Conservation (phyloP, 495 filamentous ascomycete genomes). For the Cenococcum geophilum region DNA sequence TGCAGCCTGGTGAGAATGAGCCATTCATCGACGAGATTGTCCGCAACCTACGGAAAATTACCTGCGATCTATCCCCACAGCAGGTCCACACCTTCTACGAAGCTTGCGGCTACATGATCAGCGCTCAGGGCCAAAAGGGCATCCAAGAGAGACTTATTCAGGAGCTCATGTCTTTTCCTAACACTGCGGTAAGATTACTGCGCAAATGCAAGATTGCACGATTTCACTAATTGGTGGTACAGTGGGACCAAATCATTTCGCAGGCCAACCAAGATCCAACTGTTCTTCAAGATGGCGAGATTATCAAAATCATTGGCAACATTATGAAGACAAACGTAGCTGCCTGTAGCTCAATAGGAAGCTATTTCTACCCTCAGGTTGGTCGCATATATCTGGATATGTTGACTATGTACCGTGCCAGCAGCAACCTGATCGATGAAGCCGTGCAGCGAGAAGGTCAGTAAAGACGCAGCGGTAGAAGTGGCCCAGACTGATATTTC, state of each 20-base stretch:
- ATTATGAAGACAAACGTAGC: constrained; percentile 99
- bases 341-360: constrained; percentile 89
- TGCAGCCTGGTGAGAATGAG: constrained; percentile 90
- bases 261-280: constrained; percentile 72
- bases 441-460: constrained; percentile 80
- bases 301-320: constrained; percentile 96
- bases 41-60: constrained; percentile 88
- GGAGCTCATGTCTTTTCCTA: constrained; percentile 89
- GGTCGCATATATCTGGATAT: constrained; percentile 97
- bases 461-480: constrained; percentile 11
- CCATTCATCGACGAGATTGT: constrained; percentile 99
- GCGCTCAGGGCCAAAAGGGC: constrained; percentile 86
- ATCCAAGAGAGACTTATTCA: constrained; percentile 85
- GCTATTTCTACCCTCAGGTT: constrained; percentile 98
- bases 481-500: constrained; percentile 2
- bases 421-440: constrained; percentile 91
- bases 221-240: constrained; percentile 22
- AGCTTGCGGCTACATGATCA: constrained; percentile 98
- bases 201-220: background rate
- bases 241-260: constrained; percentile 89
- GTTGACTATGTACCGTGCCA: constrained; percentile 96
- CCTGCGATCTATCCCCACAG: constrained; percentile 86
- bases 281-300: constrained; percentile 82
- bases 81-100: constrained; percentile 99
- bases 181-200: constrained; percentile 55